Evolutionary conservation across 2,329 filamentous ascomycete species (phyloP), one percentile per base, ranked within the genome.

Genomic region (Alternaria incomplexa): DNA sequence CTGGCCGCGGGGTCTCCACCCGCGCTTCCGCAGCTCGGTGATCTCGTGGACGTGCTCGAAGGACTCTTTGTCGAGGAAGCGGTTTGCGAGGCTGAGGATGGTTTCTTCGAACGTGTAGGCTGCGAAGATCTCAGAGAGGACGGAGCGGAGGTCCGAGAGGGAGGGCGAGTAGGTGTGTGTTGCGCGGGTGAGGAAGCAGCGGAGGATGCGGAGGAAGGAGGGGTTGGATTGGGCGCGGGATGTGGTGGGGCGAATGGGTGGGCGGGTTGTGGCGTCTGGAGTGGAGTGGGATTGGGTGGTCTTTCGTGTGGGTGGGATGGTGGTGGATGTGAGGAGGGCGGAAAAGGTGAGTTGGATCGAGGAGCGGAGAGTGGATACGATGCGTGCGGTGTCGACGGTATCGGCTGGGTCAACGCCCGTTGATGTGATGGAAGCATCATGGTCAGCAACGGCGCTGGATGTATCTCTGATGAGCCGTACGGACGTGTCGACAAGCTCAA

Each of bases 101-200:
- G 92, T 94, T 77, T 95, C 92, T 79, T 99, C 96, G 77, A 98
- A 97, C 0, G 93, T 91, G 77, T 99, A 99, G 0, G 96, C 95
- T 0, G 95, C 90, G 81, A 99, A 98, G 58, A 99, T 95, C 12
- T 94, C 96, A 1, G 89, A 85, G 2, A 99, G 86, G 1, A 98
- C 94, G 7, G 88, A 88, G 47, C 96, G 91, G 4, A 99, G 86
- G 76, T 98, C 93, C 1, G 93, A 90, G 2, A 99, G 85, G 12
- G 92, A 96, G 0, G 96, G 94, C 0, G 93, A 96, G 25, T 73
- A 73, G 17, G 90, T 89, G 23, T 88, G 86, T 0, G 93, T 91
- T 0, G 94, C 95, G 48, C 93, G 89, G 1, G 91, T 89, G 28
- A 99, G 88, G 78, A 99, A 99, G 6, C 92, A 91, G 52, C 93